Conservation (phyloP, 345 rosid species). For the Aethionema arabicum region DNA sequence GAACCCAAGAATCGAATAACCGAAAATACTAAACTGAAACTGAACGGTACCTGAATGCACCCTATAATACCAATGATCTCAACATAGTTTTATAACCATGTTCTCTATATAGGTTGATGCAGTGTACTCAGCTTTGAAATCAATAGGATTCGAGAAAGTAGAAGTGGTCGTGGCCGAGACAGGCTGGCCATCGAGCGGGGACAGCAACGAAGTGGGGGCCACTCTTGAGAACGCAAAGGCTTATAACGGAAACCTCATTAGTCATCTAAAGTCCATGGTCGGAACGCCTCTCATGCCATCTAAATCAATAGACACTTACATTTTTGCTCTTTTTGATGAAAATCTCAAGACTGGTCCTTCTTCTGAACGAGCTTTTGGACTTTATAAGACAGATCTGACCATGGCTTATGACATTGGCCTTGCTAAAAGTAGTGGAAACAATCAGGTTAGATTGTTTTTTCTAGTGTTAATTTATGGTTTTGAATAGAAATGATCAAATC, state of each 20-base stretch:
- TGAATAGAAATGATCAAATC: background rate
- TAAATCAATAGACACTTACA: constrained; percentile 77
- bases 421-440: constrained; percentile 45
- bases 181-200: constrained; percentile 85
- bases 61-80: too few relatives aligned
- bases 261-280: constrained; percentile 67
- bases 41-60: too few relatives aligned
- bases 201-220: constrained; percentile 67
- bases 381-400: constrained; percentile 69
- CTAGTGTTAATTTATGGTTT: too few relatives aligned
- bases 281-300: constrained; percentile 92
- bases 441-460: background rate
- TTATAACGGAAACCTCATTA: constrained; percentile 72
- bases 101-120: constrained; percentile 99
- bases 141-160: constrained; percentile 65
- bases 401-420: constrained; percentile 65
- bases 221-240: constrained; percentile 82
- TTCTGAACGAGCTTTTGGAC: constrained; percentile 74
- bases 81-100: too few relatives aligned
- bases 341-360: constrained; percentile 71
- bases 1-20: too few relatives aligned
- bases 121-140: constrained; percentile 67
- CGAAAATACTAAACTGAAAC: too few relatives aligned
- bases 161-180: constrained; percentile 88
- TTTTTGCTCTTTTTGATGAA: constrained; percentile 86